A percentile compares a stretch with the other conserved stretches of the same genome.
These are phyloP conservation scores for Colletotrichum orbiculare DNA, from an alignment of 2,329 filamentous ascomycete genomes.

Conservation along the genomic window DNA sequence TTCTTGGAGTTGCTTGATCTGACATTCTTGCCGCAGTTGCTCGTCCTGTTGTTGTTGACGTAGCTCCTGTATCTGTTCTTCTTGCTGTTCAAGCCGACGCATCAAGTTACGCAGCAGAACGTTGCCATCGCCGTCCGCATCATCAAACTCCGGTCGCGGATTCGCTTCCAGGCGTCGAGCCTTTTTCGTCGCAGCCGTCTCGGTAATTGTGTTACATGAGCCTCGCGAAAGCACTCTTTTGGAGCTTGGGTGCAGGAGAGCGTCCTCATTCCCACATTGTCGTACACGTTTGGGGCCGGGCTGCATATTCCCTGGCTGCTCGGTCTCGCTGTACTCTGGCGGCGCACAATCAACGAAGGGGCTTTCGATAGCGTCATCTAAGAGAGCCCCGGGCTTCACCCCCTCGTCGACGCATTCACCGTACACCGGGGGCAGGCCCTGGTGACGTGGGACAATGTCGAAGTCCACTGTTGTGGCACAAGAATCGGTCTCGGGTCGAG, in stretches of 20 bases:
- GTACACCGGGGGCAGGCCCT: constrained; percentile 13
- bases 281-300: neutral
- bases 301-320: neutral
- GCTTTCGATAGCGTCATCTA: neutral
- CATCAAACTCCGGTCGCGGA: neutral
- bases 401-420: neutral
- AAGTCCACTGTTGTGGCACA: constrained; percentile 7
- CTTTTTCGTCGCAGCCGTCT: neutral
- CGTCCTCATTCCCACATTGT: neutral
- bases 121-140: no score
- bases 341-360: neutral
- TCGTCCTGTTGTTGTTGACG: neutral
- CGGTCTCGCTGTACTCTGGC: constrained; percentile 1
- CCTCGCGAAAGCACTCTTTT: constrained; percentile 3
- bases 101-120: neutral
- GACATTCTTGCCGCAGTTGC: neutral
- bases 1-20: constrained; percentile 1
- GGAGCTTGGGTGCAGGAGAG: neutral
- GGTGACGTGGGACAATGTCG: constrained; percentile 5
- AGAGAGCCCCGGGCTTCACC: neutral
- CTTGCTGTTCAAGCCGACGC: neutral
- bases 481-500: neutral
- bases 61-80: neutral
- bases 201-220: neutral
- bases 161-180: neutral